Evolutionary conservation across 257 asterid species (phyloP).

Genomic region (Gentiana straminea): DNA sequence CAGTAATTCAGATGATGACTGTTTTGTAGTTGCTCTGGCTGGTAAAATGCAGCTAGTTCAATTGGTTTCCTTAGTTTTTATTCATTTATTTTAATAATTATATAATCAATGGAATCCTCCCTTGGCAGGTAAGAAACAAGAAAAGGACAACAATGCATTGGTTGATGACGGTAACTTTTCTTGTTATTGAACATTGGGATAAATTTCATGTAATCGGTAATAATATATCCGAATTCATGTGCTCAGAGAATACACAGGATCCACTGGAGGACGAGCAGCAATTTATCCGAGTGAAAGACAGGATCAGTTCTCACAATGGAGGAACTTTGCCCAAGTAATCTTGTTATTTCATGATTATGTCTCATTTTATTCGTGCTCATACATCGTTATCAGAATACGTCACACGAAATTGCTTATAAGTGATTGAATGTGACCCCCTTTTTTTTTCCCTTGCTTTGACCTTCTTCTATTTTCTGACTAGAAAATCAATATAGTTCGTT

Average conservation of each 20-base stretch:
- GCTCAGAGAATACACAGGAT: slow-evolving; percentile 76
- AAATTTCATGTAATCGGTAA: slow-evolving; percentile 11
- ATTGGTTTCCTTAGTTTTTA: not conserved
- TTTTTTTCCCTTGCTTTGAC: no score
- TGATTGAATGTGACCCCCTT: no score
- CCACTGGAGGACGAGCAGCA: slow-evolving; percentile 74
- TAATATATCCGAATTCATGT: slow-evolving; percentile 12
- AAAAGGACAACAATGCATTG: slow-evolving; percentile 29
- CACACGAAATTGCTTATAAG: no score
- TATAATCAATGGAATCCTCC: not conserved
- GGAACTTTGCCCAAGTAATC: no score
- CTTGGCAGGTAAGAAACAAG: slow-evolving; percentile 37
- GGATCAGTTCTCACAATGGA: slow-evolving; percentile 27
- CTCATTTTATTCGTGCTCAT: no score
- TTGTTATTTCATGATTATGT: no score
- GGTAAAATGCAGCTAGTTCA: slow-evolving; percentile 25
- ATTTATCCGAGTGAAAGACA: slow-evolving; percentile 53
- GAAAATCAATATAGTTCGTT: no score
- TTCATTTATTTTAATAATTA: no score
- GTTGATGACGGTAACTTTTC: slow-evolving; percentile 43
- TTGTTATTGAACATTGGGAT: slow-evolving; percentile 6
- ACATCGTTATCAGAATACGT: no score
- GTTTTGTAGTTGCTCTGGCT: slow-evolving; percentile 52
- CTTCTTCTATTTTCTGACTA: no score
- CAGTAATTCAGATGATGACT: slow-evolving; percentile 67